phyloP scores from a whole-genome alignment of 208 protist genomes.

The Trypanosoma lewisi region DNA sequence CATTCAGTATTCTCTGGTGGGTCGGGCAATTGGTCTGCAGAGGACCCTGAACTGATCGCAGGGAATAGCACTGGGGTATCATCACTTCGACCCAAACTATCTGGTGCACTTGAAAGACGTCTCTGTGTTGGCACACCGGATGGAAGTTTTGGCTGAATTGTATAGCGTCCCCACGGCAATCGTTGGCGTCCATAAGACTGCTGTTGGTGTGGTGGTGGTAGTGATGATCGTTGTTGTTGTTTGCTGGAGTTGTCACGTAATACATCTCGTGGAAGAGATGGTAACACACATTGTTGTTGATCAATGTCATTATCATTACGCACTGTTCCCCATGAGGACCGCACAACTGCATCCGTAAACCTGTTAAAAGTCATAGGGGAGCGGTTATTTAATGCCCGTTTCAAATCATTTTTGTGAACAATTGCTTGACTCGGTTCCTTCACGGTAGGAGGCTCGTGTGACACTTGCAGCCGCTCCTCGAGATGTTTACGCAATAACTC shows the following conservation, averaged over 20 bases:
- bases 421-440: not conserved
- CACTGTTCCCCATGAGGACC: conserved; percentile 17
- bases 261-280: conserved; percentile 4
- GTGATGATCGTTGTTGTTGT: not conserved
- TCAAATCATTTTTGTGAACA: not conserved
- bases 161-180: conserved; percentile 18
- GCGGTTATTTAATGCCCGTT: not conserved
- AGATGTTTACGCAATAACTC: conserved; percentile 3
- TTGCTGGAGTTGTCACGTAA: not conserved
- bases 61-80: conserved; percentile 3
- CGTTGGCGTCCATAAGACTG: not conserved
- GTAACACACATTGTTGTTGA: not conserved
- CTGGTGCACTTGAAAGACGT: conserved; percentile 4
- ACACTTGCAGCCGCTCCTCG: not conserved
- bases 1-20: conserved; percentile 2
- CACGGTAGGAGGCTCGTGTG: not conserved
- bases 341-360: conserved; percentile 12
- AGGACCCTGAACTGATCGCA: not conserved
- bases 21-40: not conserved
- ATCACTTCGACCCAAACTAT: not conserved
- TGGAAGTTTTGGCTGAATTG: not conserved
- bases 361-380: not conserved
- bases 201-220: not conserved
- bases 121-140: not conserved
- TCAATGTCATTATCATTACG: not conserved